Conservation (phyloP, 2,329 filamentous ascomycete species). For the Talaromyces albobiverticillius region DNA sequence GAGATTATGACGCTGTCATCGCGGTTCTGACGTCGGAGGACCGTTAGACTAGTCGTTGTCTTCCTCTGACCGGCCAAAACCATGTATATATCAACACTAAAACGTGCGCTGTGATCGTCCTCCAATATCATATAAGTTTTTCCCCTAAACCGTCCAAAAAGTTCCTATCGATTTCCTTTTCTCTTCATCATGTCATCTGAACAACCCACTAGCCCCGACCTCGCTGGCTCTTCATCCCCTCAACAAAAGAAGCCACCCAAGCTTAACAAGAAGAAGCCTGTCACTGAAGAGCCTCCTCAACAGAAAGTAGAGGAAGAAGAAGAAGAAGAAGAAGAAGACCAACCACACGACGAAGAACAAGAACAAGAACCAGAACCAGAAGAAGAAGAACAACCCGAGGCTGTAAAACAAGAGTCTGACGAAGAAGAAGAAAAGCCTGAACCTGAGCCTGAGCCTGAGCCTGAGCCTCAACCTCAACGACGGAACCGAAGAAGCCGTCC, state of each 20-base stretch:
- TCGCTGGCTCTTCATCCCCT: constrained; percentile 7
- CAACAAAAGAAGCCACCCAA: constrained; percentile 29
- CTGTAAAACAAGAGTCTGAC: constrained; percentile 13
- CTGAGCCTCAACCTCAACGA: constrained; percentile 38
- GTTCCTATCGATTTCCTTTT: background rate
- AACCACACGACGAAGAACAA: constrained; percentile 1
- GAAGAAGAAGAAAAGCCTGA: constrained; percentile 19
- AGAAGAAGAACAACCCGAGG: constrained; percentile 27
- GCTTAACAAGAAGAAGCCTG: constrained; percentile 30
- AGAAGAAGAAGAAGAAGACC: background rate
- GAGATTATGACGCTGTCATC: constrained; percentile 1
- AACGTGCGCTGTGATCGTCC: background rate
- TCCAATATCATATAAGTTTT: constrained; percentile 10
- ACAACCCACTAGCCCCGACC: constrained; percentile 8
- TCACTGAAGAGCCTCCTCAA: constrained; percentile 23
- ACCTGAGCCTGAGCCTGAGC: constrained; percentile 44
- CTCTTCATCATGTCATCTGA: constrained; percentile 13
- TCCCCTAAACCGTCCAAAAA: background rate
- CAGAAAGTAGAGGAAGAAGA: constrained; percentile 13
- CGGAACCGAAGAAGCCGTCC: constrained; percentile 16
- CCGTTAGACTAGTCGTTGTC: no score
- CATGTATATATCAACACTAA: no score
- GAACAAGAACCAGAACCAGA: constrained; percentile 15
- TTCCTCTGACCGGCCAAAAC: no score
- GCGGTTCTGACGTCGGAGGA: constrained; percentile 6